These are phyloP conservation scores for Agroathelia rolfsii DNA, from an alignment of 1,284 basidiomycete genomes.

Conservation along the genomic window DNA sequence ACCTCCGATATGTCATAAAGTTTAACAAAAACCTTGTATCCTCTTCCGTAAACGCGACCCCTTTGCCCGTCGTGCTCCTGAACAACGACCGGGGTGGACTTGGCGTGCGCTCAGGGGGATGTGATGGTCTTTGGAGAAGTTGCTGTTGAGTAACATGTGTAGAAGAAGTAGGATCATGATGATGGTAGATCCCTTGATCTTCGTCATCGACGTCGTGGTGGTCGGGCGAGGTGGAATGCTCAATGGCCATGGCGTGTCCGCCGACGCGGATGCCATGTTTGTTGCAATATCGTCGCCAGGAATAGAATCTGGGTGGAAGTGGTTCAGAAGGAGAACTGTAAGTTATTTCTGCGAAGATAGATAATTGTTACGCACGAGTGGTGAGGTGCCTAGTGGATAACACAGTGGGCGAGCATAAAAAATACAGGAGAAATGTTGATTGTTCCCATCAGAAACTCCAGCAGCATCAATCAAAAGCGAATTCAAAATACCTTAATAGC, in stretches of 20 bases:
- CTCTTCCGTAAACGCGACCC: constrained; percentile 74
- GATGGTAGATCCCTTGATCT: constrained; percentile 18
- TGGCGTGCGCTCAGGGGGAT: constrained; percentile 51
- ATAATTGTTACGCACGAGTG: constrained; percentile 48
- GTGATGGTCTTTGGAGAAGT: constrained; percentile 28
- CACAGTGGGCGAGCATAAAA: constrained; percentile 1
- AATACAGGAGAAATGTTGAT: constrained; percentile 1
- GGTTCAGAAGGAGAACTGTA: constrained; percentile 6
- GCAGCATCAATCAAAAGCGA: constrained; percentile 3
- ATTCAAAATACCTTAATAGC: constrained; percentile 53
- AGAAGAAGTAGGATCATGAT: constrained; percentile 29
- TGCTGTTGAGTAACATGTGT: constrained; percentile 35
- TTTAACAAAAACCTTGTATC: constrained; percentile 65
- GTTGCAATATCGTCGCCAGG: constrained; percentile 80
- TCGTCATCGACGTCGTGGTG: constrained; percentile 29
- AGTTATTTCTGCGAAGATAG: neutral
- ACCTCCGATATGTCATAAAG: constrained; percentile 67
- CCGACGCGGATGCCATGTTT: constrained; percentile 78
- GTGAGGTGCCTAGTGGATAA: constrained; percentile 53
- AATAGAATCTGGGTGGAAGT: constrained; percentile 54
- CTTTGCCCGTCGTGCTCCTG: constrained; percentile 76
- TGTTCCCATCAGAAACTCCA: no score
- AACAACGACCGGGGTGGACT: constrained; percentile 68
- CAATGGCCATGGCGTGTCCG: constrained; percentile 65
- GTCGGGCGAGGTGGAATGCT: constrained; percentile 33